Conservation (phyloP, 176 grass and related monocot species). For the Themeda triandra region DNA sequence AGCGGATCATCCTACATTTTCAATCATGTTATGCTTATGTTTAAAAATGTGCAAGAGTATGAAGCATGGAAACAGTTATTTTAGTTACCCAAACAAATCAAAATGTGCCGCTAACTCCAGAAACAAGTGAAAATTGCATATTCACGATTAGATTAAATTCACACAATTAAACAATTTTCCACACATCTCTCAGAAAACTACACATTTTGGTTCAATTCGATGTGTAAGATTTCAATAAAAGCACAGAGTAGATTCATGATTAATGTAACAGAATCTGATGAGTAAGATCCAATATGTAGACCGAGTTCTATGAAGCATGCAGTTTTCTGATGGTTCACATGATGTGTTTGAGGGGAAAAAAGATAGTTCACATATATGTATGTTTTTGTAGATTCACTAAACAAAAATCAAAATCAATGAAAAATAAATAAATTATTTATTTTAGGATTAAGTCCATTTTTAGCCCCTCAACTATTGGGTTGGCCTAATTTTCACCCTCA, state of each 20-base stretch:
- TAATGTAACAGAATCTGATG: not conserved
- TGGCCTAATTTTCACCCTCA: no score
- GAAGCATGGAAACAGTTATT: not conserved
- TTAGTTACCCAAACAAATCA: not conserved
- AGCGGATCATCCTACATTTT: conserved; percentile 74
- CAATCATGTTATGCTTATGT: conserved; percentile 22
- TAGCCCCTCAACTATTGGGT: no score
- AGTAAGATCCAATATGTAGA: not conserved
- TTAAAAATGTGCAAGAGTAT: conserved; percentile 7
- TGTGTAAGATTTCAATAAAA: not conserved
- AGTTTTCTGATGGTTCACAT: not conserved
- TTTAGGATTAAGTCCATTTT: no score
- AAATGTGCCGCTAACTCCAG: not conserved
- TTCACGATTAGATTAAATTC: not conserved
- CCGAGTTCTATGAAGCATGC: not conserved
- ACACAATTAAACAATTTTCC: not conserved
- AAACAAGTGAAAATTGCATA: conserved; percentile 15
- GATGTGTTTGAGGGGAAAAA: not conserved
- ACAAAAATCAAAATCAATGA: not conserved
- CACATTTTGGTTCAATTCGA: not conserved
- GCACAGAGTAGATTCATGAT: not conserved
- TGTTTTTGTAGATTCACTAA: not conserved
- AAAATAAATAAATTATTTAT: not conserved
- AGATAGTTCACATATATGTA: not conserved
- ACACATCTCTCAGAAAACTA: not conserved